phyloP scores from a whole-genome alignment of 2,329 filamentous ascomycete genomes.

The Bertia moriformis region DNA sequence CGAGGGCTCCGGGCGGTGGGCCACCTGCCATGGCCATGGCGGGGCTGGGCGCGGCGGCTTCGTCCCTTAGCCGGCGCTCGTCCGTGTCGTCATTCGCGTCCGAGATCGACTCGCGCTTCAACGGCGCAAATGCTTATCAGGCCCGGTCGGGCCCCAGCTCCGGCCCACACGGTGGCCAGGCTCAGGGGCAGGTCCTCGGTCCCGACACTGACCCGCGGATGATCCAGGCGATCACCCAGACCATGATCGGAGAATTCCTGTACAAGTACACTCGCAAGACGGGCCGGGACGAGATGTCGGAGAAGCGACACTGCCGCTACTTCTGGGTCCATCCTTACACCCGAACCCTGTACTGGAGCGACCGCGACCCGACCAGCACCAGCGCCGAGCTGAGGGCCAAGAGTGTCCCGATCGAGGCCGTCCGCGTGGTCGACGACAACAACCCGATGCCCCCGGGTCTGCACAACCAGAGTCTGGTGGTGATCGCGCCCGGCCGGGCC shows the following conservation, averaged over 20 bases:
- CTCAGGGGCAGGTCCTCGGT: conserved; percentile 52
- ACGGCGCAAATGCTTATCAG: conserved; percentile 49
- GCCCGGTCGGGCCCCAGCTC: too few relatives aligned
- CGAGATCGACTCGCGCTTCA: conserved; percentile 83
- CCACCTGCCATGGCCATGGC: conserved; percentile 27
- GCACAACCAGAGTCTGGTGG: conserved; percentile 82
- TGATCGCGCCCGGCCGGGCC: conserved; percentile 77
- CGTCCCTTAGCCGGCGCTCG: conserved; percentile 50
- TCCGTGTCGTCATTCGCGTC: conserved; percentile 93
- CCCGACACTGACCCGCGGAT: conserved; percentile 87
- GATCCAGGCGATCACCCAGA: conserved; percentile 98
- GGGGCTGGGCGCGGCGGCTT: too few relatives aligned
- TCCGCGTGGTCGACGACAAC: conserved; percentile 85
- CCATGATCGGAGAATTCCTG: conserved; percentile 96
- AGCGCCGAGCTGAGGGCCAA: conserved; percentile 64
- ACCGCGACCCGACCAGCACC: conserved; percentile 70
- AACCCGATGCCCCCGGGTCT: conserved; percentile 90
- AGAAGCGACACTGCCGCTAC: conserved; percentile 80
- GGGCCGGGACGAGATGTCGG: conserved; percentile 76
- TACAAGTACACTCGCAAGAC: conserved; percentile 98
- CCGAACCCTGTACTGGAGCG: conserved; percentile 90
- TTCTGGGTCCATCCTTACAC: conserved; percentile 99
- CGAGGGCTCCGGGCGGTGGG: too few relatives aligned
- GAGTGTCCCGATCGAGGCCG: conserved; percentile 85
- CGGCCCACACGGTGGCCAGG: conserved; percentile 21